Evolutionary conservation across 129 eudicot species (phyloP).

Genomic region (Chrysanthemum seticuspe): DNA sequence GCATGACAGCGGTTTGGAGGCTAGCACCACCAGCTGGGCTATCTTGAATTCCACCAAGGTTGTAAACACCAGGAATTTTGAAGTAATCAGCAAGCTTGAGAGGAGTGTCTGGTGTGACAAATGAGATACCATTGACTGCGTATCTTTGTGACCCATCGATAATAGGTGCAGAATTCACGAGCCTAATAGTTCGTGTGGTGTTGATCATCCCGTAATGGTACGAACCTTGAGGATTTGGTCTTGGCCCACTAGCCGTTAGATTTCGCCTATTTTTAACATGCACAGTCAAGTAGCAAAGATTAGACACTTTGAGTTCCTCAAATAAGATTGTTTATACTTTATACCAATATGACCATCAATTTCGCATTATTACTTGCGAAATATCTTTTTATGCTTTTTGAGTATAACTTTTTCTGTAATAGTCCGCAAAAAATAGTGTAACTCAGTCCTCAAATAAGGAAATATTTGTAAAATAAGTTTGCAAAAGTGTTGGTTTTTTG

Average conservation of each 20-base stretch:
- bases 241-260: constrained; percentile 75
- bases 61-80: constrained; percentile 72
- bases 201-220: constrained; percentile 71
- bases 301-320: not conserved
- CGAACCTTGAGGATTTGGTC: constrained; percentile 83
- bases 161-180: constrained; percentile 58
- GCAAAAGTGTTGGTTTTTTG: too few relatives aligned
- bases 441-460: too few relatives aligned
- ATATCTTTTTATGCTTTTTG: too few relatives aligned
- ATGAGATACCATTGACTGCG: constrained; percentile 66
- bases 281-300: constrained; percentile 5
- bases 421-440: too few relatives aligned
- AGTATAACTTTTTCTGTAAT: too few relatives aligned
- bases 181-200: constrained; percentile 57
- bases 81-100: constrained; percentile 79
- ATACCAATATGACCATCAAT: too few relatives aligned
- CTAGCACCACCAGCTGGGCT: constrained; percentile 45
- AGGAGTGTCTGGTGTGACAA: constrained; percentile 55
- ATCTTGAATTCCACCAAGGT: constrained; percentile 58
- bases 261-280: constrained; percentile 43
- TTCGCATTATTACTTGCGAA: too few relatives aligned
- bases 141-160: constrained; percentile 60
- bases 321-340: too few relatives aligned
- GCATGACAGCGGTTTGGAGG: constrained; percentile 67
- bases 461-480: too few relatives aligned